phyloP scores from a whole-genome alignment of 257 asterid species.

The Linderniella brevidens region DNA sequence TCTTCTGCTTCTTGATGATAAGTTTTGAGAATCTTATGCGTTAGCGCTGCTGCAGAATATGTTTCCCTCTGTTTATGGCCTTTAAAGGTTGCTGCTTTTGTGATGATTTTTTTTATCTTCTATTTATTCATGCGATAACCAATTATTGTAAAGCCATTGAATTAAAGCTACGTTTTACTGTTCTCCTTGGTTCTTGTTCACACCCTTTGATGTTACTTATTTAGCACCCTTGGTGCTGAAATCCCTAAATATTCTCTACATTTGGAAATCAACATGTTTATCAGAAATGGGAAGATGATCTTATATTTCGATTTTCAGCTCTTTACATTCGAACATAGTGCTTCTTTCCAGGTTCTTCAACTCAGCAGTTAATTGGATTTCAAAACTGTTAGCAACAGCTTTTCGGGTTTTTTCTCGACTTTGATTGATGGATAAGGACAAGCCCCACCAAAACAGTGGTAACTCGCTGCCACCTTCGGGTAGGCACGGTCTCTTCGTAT shows the following conservation, averaged over 20 bases:
- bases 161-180: conserved; percentile 7
- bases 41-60: no score
- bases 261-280: no score
- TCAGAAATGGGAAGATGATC: no score
- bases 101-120: no score
- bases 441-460: conserved; percentile 31
- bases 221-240: neutral
- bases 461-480: conserved; percentile 62
- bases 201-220: conserved; percentile 2
- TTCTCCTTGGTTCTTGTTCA: neutral
- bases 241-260: no score
- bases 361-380: neutral
- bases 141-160: conserved; percentile 10
- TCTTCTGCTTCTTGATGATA: no score
- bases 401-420: conserved; percentile 9
- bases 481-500: conserved; percentile 47
- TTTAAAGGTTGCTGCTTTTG: no score
- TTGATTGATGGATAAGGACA: conserved; percentile 64
- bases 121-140: no score
- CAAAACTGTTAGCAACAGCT: conserved; percentile 4
- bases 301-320: no score
- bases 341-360: conserved; percentile 13
- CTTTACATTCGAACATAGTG: no score
- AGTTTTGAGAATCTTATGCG: no score
- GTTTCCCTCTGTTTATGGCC: no score